Evolutionary conservation across 331 rosid species (phyloP).

Genomic region (Stylosanthes scabra): DNA sequence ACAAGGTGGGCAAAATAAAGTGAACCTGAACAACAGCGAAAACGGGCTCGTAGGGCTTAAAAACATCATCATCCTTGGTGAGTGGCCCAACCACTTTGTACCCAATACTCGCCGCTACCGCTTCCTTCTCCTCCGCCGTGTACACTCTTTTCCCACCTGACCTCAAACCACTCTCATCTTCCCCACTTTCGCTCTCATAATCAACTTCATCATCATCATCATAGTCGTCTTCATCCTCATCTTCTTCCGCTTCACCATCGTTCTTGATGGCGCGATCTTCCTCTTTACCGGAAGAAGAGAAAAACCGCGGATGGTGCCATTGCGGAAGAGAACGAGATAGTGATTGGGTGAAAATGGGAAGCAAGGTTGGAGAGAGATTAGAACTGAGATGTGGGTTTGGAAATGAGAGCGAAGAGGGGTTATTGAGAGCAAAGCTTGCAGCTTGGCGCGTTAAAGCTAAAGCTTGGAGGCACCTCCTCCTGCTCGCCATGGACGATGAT

Average conservation of each 20-base stretch:
- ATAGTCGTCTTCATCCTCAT: constrained; percentile 47
- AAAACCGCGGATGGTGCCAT: constrained; percentile 53
- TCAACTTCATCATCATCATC: constrained; percentile 35
- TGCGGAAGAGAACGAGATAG: constrained; percentile 37
- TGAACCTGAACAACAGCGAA: constrained; percentile 82
- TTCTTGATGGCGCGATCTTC: constrained; percentile 28
- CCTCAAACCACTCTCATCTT: constrained; percentile 40
- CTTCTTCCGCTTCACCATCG: constrained; percentile 32
- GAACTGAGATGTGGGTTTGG: constrained; percentile 28
- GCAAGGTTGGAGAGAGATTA: constrained; percentile 8
- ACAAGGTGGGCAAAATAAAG: not conserved
- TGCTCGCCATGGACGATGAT: constrained; percentile 63
- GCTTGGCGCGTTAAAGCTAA: constrained; percentile 61
- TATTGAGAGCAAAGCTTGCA: constrained; percentile 48
- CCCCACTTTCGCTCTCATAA: constrained; percentile 44
- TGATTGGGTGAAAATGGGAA: constrained; percentile 34
- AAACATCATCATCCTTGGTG: constrained; percentile 53
- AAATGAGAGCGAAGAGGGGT: constrained; percentile 34
- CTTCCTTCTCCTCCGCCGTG: constrained; percentile 71
- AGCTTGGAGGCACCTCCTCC: constrained; percentile 74
- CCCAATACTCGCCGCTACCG: constrained; percentile 75
- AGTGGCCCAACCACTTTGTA: constrained; percentile 79
- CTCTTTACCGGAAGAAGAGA: constrained; percentile 61
- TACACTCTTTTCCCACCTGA: constrained; percentile 56
- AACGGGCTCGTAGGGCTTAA: constrained; percentile 77